These are phyloP conservation scores for Pseudisothecium myosuroides DNA, from an alignment of 225 moss, liverwort and hornwort genomes.

Conservation along the genomic window DNA sequence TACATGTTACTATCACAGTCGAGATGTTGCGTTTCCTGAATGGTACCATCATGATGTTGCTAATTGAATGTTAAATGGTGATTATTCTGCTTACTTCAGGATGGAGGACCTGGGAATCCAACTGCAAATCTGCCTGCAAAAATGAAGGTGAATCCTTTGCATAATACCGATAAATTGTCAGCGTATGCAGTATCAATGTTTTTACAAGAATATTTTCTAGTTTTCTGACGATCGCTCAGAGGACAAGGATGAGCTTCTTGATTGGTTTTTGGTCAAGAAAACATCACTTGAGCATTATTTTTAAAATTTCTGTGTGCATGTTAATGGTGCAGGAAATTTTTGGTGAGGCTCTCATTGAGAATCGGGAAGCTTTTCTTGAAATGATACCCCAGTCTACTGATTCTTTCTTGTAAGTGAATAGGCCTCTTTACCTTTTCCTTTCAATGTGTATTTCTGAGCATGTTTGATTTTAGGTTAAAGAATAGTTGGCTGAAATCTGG, in stretches of 20 bases:
- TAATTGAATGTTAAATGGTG: background rate
- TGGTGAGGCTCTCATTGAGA: conserved; percentile 59
- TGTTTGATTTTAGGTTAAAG: background rate
- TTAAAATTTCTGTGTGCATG: background rate
- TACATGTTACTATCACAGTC: background rate
- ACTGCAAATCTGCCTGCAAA: conserved; percentile 38
- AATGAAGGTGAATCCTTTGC: conserved; percentile 24
- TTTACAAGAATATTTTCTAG: background rate
- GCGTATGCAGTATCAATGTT: background rate
- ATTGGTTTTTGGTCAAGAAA: background rate
- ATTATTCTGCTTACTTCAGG: conserved; percentile 1
- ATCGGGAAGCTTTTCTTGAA: conserved; percentile 60
- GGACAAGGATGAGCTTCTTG: background rate
- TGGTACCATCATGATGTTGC: background rate
- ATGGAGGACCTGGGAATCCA: conserved; percentile 29
- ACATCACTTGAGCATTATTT: background rate
- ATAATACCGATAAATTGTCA: background rate
- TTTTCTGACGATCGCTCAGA: background rate
- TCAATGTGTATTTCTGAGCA: background rate
- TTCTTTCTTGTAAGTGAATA: conserved; percentile 56
- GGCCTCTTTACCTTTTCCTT: background rate
- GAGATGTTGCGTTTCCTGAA: background rate
- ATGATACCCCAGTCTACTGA: conserved; percentile 37
- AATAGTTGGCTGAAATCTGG: background rate
- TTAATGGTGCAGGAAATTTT: conserved; percentile 58